Evolutionary conservation across 805 yeast genomes (phyloP).

Genomic region (Barnettozyma sp.): DNA sequence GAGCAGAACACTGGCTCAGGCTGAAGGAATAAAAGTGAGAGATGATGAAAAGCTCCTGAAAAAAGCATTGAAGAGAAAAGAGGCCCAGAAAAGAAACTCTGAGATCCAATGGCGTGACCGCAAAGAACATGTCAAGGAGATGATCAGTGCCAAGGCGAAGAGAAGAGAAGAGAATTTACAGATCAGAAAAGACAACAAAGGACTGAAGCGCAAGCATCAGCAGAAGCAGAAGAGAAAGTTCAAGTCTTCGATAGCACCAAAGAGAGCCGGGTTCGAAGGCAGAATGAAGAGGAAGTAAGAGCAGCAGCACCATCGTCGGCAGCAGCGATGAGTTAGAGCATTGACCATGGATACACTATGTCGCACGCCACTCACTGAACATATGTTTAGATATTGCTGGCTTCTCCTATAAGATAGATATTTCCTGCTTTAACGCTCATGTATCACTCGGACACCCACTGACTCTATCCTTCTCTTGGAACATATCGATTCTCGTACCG

Average conservation of each 20-base stretch:
- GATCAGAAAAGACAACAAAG: slow-evolving; percentile 79
- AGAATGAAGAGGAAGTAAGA: slow-evolving; percentile 18
- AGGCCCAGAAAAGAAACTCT: slow-evolving; percentile 74
- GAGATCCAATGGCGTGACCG: slow-evolving; percentile 92
- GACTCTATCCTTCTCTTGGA: no score
- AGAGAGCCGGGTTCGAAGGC: slow-evolving; percentile 92
- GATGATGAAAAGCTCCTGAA: slow-evolving; percentile 86
- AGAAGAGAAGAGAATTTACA: slow-evolving; percentile 89
- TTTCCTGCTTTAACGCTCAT: no score
- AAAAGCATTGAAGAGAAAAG: slow-evolving; percentile 80
- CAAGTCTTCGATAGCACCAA: slow-evolving; percentile 46
- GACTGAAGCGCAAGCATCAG: slow-evolving; percentile 68
- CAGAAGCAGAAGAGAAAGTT: slow-evolving; percentile 59
- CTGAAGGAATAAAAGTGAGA: slow-evolving; percentile 81
- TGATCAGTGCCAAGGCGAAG: slow-evolving; percentile 67
- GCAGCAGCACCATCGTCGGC: no score
- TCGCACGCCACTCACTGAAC: no score
- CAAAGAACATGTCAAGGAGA: slow-evolving; percentile 68
- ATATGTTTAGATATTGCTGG: no score
- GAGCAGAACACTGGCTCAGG: slow-evolving; percentile 76
- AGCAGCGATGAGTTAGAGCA: background rate
- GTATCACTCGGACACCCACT: no score
- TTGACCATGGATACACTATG: no score
- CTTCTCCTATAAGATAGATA: no score
- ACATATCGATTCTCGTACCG: no score